phyloP scores from a whole-genome alignment of 768 basidiomycete genomes.

The Lactarius trivialis region DNA sequence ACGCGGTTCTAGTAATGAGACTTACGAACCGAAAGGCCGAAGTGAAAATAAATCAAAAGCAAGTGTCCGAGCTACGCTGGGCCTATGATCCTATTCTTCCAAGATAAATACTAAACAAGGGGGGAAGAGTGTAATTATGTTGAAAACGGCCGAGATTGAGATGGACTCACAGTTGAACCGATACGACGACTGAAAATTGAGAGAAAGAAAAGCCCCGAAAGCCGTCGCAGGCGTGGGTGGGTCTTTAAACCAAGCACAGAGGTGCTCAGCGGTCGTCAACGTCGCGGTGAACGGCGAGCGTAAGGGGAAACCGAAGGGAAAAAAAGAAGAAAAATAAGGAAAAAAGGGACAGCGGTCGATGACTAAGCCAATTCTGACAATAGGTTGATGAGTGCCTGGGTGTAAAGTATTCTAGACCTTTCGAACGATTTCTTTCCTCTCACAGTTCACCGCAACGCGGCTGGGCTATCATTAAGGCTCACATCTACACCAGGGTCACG shows the following conservation, averaged over 20 bases:
- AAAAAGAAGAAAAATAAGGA: not conserved
- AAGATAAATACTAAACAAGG: not conserved
- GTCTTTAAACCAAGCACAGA: not conserved
- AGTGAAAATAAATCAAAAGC: not conserved
- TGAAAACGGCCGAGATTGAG: slow-evolving; percentile 2
- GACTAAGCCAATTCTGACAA: slow-evolving; percentile 1
- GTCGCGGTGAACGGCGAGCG: slow-evolving; percentile 12
- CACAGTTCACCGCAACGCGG: not conserved
- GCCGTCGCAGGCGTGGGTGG: slow-evolving; percentile 9
- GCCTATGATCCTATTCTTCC: not conserved
- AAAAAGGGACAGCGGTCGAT: not conserved
- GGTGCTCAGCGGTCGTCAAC: slow-evolving; percentile 4
- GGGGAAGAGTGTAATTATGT: not conserved
- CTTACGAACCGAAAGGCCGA: not conserved
- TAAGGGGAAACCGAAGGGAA: not conserved
- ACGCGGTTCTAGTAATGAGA: not conserved
- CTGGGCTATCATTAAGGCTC: not conserved
- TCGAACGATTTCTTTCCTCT: too few species aligned
- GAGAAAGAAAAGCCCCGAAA: not conserved
- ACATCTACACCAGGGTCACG: not conserved
- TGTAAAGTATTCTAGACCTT: not conserved
- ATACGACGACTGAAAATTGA: not conserved
- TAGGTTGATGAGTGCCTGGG: too few species aligned
- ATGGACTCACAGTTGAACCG: slow-evolving; percentile 1
- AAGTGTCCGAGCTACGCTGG: not conserved